These are phyloP conservation scores for Mortierella sp. DNA, from an alignment of 371 early-diverging fungal species.

Conservation along the genomic window DNA sequence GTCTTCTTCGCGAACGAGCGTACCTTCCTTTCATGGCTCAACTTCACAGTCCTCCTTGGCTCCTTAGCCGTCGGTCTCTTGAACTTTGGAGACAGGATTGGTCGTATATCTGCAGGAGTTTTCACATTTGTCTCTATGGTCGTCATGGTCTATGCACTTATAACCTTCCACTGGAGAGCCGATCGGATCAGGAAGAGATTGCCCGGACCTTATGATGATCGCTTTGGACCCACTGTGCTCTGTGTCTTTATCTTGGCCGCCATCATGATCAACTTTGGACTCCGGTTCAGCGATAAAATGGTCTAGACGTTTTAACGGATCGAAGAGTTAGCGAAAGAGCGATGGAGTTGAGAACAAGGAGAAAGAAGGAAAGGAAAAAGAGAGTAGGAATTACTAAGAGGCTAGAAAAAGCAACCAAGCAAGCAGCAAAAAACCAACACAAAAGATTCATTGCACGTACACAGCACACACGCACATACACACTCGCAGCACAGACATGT, in stretches of 20 bases:
- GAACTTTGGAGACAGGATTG: slow-evolving; percentile 83
- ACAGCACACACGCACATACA: background rate
- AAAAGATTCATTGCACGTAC: background rate
- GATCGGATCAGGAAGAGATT: slow-evolving; percentile 66
- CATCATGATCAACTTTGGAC: slow-evolving; percentile 79
- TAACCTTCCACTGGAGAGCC: slow-evolving; percentile 89
- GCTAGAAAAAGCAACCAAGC: background rate
- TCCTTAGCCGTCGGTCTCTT: slow-evolving; percentile 80
- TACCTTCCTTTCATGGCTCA: slow-evolving; percentile 92
- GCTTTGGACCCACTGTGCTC: slow-evolving; percentile 66
- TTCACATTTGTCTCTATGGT: slow-evolving; percentile 86
- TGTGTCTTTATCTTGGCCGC: slow-evolving; percentile 75
- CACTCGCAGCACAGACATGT: background rate
- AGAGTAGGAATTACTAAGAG: background rate
- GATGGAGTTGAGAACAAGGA: background rate
- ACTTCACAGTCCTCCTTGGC: slow-evolving; percentile 79
- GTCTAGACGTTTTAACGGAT: background rate
- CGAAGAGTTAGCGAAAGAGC: too few relatives aligned
- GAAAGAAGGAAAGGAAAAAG: background rate
- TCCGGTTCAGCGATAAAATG: slow-evolving; percentile 23
- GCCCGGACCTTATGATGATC: slow-evolving; percentile 70
- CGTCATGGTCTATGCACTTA: slow-evolving; percentile 82
- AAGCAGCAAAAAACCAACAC: background rate
- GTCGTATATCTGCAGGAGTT: slow-evolving; percentile 80
- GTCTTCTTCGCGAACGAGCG: slow-evolving; percentile 99